These are phyloP conservation scores for Aspergillus aculeatinus DNA, from an alignment of 2,329 filamentous ascomycete genomes.

Conservation along the genomic window DNA sequence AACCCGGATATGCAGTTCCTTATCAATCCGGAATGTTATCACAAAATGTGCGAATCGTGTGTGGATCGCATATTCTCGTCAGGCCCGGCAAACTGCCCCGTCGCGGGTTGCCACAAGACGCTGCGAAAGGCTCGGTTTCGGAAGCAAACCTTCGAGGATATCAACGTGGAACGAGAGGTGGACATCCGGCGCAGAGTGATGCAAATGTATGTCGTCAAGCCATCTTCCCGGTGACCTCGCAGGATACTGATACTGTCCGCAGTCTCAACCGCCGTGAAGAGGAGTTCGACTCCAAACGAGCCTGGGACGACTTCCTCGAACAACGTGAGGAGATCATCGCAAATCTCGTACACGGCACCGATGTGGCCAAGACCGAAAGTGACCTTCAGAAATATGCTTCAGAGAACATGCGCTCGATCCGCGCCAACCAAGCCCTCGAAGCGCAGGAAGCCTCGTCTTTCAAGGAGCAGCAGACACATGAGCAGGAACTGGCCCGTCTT, in stretches of 20 bases:
- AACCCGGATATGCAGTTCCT: constrained; percentile 92
- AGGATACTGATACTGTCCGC: constrained; percentile 20
- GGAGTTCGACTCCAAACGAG: constrained; percentile 80
- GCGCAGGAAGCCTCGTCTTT: constrained; percentile 49
- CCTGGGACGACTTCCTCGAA: constrained; percentile 93
- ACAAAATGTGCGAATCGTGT: constrained; percentile 97
- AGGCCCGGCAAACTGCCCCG: constrained; percentile 87
- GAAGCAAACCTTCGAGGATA: constrained; percentile 83
- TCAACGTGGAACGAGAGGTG: constrained; percentile 86
- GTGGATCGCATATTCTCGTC: constrained; percentile 91
- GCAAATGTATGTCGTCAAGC: constrained; percentile 45
- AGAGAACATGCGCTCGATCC: constrained; percentile 63
- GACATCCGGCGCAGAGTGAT: constrained; percentile 82
- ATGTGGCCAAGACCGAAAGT: constrained; percentile 63
- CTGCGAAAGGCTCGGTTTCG: constrained; percentile 82
- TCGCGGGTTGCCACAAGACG: constrained; percentile 82
- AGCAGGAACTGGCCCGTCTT: constrained; percentile 65
- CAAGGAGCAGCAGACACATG: constrained; percentile 52
- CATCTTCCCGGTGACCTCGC: neutral
- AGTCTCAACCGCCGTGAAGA: constrained; percentile 88
- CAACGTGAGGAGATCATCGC: constrained; percentile 87
- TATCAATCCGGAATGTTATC: constrained; percentile 98
- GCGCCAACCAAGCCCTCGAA: constrained; percentile 50
- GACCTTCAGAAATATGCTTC: constrained; percentile 69
- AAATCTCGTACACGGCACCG: constrained; percentile 73